Percentiles rank a stretch among this genome's conserved stretches.
phyloP scores from a whole-genome alignment of 148 eudicot genomes.

The Dysphania ambrosioides region DNA sequence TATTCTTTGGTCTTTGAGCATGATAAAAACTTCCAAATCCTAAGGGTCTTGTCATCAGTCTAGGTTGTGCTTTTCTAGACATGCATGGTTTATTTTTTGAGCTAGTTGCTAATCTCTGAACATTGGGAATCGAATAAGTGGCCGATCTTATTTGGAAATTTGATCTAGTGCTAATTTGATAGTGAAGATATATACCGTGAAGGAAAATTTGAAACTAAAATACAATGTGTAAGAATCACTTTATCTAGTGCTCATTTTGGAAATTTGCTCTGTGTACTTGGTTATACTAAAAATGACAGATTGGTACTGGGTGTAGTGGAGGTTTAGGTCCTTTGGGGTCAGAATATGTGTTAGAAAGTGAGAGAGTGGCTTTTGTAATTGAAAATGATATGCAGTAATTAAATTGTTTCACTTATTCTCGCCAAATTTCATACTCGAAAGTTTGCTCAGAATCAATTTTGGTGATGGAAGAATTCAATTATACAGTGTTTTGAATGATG shows the following conservation, averaged over 20 bases:
- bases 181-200: neutral
- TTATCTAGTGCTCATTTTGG: neutral
- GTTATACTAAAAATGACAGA: no score
- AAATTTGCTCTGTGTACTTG: neutral
- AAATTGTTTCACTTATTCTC: neutral
- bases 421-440: neutral
- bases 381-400: no score
- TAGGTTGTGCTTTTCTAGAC: neutral
- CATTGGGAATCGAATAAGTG: slow-evolving; percentile 1
- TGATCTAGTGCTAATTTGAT: neutral
- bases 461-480: neutral
- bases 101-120: neutral
- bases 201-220: neutral
- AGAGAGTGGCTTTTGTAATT: neutral
- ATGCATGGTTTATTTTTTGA: neutral
- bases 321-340: neutral
- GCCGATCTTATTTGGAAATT: neutral
- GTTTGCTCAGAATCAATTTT: neutral
- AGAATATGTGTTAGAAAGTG: neutral
- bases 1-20: neutral
- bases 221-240: neutral
- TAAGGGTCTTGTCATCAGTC: neutral
- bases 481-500: neutral
- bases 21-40: neutral
- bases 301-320: neutral